Base-by-base conservation (phyloP, 2,329 filamentous ascomycete species). In the Colletotrichum sp. region DNA sequence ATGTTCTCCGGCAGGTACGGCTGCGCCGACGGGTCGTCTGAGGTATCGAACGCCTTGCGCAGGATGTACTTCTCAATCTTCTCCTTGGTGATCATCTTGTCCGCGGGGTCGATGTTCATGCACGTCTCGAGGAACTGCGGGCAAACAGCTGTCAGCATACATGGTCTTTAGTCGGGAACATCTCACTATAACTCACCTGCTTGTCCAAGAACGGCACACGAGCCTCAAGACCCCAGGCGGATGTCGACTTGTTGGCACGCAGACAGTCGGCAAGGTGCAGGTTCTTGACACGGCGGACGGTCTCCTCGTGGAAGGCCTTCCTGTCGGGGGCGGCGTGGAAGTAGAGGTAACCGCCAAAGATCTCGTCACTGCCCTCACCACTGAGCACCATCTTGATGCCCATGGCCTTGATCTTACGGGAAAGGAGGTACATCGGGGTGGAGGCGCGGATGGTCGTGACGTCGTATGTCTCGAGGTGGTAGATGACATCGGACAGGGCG, bases 341-440 rank as follows among this genome's bases (percentile, higher is more conserved):
- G 90, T 99, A 99, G 24, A 99, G 92, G 86, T 99, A 99, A 69
- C 97, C 97, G 78, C 97, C 97, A 81, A 99, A 99, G 84, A 98
- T 98, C 88, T 99, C 97, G 85, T 99, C 97, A 82, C 95, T 97
- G 66, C 97, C 97, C 87, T 99, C 97, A 77, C 97, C 97, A 82
- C 95, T 98, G 77, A 99, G 91, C 73, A 99, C 97, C 97, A 99
- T 99, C 92, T 99, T 99, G 83, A 99, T 95, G 78, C 97, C 97
- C 93, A 98, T 96, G 43, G 96, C 97, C 91, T 99, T 99, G 90
- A 99, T 99, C 90, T 99, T 99, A 84, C 98, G 93, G 77, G 95
- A 97, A 64, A 99, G 91, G 78, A 99, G 89, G 88, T 98, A 99
- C 97, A 99, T 99, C 79, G 97, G 97, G 13, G 97, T 99, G 13